Evolutionary conservation across 805 yeast species (phyloP).

Genomic region (Candida silvatica): DNA sequence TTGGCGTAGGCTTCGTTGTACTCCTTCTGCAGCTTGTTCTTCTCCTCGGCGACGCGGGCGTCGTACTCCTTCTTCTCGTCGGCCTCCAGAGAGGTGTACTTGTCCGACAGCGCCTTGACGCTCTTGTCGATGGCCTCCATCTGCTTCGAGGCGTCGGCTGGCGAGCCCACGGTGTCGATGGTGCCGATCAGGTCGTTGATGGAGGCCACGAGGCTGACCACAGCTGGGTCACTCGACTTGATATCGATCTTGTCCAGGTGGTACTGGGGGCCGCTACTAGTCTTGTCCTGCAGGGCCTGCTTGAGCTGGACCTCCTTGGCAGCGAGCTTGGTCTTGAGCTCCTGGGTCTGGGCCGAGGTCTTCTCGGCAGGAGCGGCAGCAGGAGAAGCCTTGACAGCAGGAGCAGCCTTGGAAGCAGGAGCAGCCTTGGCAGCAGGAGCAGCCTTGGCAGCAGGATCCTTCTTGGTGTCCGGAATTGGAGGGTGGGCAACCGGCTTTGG

Average conservation of each 20-base stretch:
- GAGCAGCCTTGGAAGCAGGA: not conserved
- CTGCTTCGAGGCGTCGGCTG: constrained; percentile 14
- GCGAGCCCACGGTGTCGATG: constrained; percentile 15
- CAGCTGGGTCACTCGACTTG: constrained; percentile 21
- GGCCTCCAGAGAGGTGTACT: constrained; percentile 16
- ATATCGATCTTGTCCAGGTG: constrained; percentile 15
- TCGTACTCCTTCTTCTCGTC: constrained; percentile 21
- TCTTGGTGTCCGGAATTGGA: not conserved
- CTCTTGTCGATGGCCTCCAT: constrained; percentile 15
- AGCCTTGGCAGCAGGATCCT: not conserved
- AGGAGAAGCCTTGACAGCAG: not conserved
- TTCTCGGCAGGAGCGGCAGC: not conserved
- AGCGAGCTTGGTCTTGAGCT: not conserved
- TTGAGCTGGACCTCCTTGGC: not conserved
- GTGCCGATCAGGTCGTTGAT: constrained; percentile 28
- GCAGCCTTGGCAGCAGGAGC: not conserved
- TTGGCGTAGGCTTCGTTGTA: constrained; percentile 24
- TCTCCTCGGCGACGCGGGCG: constrained; percentile 3
- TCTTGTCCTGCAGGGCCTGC: not conserved
- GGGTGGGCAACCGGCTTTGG: not conserved
- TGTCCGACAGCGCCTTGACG: constrained; percentile 14
- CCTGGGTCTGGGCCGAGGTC: not conserved
- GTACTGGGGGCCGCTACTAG: not conserved
- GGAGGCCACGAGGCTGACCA: constrained; percentile 26
- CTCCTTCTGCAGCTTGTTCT: constrained; percentile 14